Percentiles rank a stretch among this genome's conserved stretches.
phyloP scores from a whole-genome alignment of 352 stramenopile species.

The Globisporangium emineosum region DNA sequence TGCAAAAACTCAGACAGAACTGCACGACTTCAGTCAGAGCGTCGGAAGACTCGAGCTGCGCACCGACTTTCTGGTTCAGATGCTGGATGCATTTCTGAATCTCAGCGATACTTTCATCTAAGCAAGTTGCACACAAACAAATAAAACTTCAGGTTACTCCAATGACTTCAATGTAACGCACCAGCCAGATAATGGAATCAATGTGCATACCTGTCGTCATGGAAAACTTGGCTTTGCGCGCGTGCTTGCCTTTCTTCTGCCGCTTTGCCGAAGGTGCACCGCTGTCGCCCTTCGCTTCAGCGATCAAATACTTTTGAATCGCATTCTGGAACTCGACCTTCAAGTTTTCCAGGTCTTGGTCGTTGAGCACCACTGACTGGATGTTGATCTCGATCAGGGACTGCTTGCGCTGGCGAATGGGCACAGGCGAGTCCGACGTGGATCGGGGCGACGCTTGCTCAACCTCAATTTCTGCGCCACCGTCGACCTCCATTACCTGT shows the following conservation, averaged over 20 bases:
- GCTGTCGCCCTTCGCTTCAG: slow-evolving; percentile 21
- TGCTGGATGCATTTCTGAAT: slow-evolving; percentile 34
- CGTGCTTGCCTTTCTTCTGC: slow-evolving; percentile 65
- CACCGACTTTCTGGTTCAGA: slow-evolving; percentile 36
- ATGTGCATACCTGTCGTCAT: slow-evolving; percentile 6
- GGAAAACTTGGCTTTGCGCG: slow-evolving; percentile 20
- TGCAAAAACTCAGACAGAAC: slow-evolving; percentile 39
- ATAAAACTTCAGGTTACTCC: background rate
- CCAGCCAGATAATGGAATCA: slow-evolving; percentile 10
- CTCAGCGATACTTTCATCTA: slow-evolving; percentile 30
- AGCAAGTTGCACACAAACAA: slow-evolving; percentile 7
- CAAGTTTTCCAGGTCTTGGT: slow-evolving; percentile 36
- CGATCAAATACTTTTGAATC: slow-evolving; percentile 31
- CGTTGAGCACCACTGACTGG: slow-evolving; percentile 30
- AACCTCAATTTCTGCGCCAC: background rate
- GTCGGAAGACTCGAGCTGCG: slow-evolving; percentile 25
- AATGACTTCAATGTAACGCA: slow-evolving; percentile 1
- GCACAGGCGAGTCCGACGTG: slow-evolving; percentile 24
- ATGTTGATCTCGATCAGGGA: slow-evolving; percentile 21
- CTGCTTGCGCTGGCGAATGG: slow-evolving; percentile 5
- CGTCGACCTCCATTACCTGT: slow-evolving; percentile 7
- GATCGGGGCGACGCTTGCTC: slow-evolving; percentile 2
- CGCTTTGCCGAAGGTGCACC: slow-evolving; percentile 41
- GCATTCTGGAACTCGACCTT: slow-evolving; percentile 38
- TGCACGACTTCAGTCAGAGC: slow-evolving; percentile 42